Conservation (phyloP, 306 rosid species). For the Cicer arietinum region DNA sequence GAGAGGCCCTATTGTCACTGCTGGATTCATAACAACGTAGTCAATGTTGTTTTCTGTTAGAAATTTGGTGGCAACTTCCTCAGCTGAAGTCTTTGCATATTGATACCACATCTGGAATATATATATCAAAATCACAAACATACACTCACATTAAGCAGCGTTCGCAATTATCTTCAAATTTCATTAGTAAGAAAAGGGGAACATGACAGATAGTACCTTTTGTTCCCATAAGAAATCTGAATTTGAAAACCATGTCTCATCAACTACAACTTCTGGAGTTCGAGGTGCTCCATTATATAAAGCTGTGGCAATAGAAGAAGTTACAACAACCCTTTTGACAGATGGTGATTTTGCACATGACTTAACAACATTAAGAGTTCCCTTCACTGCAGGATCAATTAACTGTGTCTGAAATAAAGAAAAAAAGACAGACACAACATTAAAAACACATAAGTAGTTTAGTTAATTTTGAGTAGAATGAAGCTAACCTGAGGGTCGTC, state of each 20-base stretch:
- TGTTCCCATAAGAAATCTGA: slow-evolving; percentile 29
- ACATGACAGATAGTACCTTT: slow-evolving; percentile 11
- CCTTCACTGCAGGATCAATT: slow-evolving; percentile 55
- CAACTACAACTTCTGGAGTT: slow-evolving; percentile 41
- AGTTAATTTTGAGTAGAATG: no score
- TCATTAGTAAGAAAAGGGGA: no score
- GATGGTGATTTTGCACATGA: slow-evolving; percentile 51
- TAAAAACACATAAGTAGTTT: neutral
- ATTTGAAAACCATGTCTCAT: slow-evolving; percentile 56
- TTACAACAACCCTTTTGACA: slow-evolving; percentile 48
- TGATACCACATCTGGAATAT: slow-evolving; percentile 37
- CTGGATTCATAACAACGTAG: slow-evolving; percentile 37
- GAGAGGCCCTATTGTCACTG: slow-evolving; percentile 13
- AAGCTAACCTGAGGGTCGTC: slow-evolving; percentile 57
- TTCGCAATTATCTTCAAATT: neutral
- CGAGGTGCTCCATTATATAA: slow-evolving; percentile 36
- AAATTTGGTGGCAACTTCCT: slow-evolving; percentile 27
- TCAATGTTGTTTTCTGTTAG: slow-evolving; percentile 27
- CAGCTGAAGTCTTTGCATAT: slow-evolving; percentile 34
- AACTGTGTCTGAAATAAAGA: slow-evolving; percentile 43
- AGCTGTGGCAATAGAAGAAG: slow-evolving; percentile 48
- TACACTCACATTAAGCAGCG: neutral
- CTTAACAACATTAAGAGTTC: slow-evolving; percentile 52
- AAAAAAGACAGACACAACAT: neutral
- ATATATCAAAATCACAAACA: neutral